Evolutionary conservation across 1,139 yeast species (phyloP), one percentile per base, ranked within the genome.

Genomic region (Magnusiomyces tetraspermus): DNA sequence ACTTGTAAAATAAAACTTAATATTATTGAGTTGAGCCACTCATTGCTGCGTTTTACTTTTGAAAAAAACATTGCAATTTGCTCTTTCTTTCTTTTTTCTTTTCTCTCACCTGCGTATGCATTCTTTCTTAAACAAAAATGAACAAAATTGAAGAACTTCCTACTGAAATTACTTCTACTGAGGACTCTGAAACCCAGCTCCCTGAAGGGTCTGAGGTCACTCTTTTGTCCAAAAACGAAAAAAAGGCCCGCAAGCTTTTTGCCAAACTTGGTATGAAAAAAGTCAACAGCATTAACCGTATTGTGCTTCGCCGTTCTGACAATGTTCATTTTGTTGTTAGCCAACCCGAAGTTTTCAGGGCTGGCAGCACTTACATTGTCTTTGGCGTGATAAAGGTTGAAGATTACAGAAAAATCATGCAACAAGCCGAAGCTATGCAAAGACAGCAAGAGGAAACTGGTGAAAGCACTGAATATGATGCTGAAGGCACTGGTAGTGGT

Each of bases 201-300:
- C 90, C 94, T 71, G 87, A 83, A 71, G 95, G 95, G 65, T 85
- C 96, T 66, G 83, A 82, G 71, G 92, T 89, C 68, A 76, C 83
- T 68, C 79, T 90, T 71, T 77, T 85, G 74, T 78, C 92, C 70
- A 87, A 85, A 76, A 85, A 87, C 75, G 97, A 90, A 77, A 86
- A 87, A 82, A 89, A 90, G 78, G 97, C 98, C 67, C 85, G 95
- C 77, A 90, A 85, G 71, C 74, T 84, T 69, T 84, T 92, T 76
- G 76, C 83, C 76, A 90, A 90, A 77, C 81, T 90, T 67, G 88
- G 86, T 73, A 80, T 92, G 75, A 88, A 87, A 81, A 88, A 82
- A 76, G 80, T 92, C 69, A 84, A 85, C 71, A 96, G 96, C 65
- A 86, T 92, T 70, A 76, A 87, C 72, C 86, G 98, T 77, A 97